These are phyloP conservation scores for Biscogniauxia marginata DNA, from an alignment of 2,329 filamentous ascomycete species.

Conservation along the genomic window DNA sequence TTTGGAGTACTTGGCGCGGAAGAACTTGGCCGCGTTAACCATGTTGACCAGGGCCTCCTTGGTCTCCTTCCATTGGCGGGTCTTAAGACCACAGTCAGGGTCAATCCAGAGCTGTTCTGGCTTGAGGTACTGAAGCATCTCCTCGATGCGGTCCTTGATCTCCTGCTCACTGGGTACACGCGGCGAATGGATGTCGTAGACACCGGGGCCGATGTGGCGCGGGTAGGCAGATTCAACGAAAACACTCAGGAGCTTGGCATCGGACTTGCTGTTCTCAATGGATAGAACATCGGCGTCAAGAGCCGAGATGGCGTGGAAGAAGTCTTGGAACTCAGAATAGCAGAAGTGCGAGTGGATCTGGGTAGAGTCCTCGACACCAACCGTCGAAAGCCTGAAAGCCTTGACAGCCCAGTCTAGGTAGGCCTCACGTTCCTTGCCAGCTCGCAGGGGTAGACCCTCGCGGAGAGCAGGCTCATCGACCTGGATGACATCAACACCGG, in stretches of 20 bases:
- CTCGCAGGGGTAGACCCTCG: conserved; percentile 96
- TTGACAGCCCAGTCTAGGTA: conserved; percentile 98
- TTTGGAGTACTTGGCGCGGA: conserved; percentile 84
- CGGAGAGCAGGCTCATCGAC: conserved; percentile 98
- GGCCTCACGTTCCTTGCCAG: conserved; percentile 90
- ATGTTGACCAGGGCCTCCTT: conserved; percentile 95
- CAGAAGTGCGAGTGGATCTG: conserved; percentile 99
- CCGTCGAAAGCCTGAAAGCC: conserved; percentile 94
- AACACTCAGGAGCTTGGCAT: conserved; percentile 98
- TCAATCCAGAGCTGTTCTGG: conserved; percentile 99
- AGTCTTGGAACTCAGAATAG: conserved; percentile 99
- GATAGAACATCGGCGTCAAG: conserved; percentile 97
- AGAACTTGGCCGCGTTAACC: conserved; percentile 97
- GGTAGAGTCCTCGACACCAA: conserved; percentile 90
- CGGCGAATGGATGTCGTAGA: conserved; percentile 99
- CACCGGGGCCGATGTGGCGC: conserved; percentile 97
- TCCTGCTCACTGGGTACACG: conserved; percentile 96
- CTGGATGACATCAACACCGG: conserved; percentile 96
- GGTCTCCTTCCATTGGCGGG: conserved; percentile 96
- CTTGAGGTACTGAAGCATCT: conserved; percentile 98
- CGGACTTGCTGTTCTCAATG: conserved; percentile 99
- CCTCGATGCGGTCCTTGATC: conserved; percentile 95
- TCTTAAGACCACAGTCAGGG: conserved; percentile 99
- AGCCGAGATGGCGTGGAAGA: conserved; percentile 99
- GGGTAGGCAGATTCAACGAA: conserved; percentile 97